Percentiles rank a stretch among this genome's conserved stretches.
Conservation (phyloP, 2,329 filamentous ascomycete genomes). For the Akanthomyces lecanii region DNA sequence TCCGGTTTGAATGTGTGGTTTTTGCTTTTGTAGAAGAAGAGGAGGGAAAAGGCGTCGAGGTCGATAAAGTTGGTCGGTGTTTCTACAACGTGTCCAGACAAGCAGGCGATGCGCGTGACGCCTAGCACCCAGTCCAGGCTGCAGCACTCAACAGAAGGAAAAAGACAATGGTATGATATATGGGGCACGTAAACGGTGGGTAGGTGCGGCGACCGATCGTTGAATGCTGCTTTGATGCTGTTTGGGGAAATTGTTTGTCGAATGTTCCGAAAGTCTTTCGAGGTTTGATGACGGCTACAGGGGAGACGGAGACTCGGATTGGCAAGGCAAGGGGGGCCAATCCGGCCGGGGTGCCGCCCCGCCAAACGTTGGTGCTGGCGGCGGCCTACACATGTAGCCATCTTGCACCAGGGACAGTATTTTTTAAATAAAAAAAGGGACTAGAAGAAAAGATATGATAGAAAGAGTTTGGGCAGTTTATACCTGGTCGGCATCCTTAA, state of each 20-base stretch:
- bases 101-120: slow-evolving; percentile 3
- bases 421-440: no score
- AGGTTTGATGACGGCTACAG: neutral
- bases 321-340: neutral
- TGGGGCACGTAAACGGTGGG: neutral
- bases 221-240: neutral
- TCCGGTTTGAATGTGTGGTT: slow-evolving; percentile 11
- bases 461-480: no score
- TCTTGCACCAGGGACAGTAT: no score
- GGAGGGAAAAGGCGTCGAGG: neutral
- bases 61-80: neutral
- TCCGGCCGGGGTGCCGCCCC: slow-evolving; percentile 3
- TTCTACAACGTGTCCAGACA: slow-evolving; percentile 24
- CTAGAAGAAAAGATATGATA: no score
- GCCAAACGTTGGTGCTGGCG: neutral
- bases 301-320: neutral
- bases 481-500: no score
- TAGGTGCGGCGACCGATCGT: neutral
- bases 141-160: neutral
- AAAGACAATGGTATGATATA: neutral
- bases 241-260: neutral
- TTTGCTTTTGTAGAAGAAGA: neutral
- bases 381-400: neutral
- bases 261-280: neutral
- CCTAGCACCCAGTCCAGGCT: neutral